These are phyloP conservation scores for Volvox carteri DNA, from an alignment of 163 green algal genomes.

Conservation along the genomic window DNA sequence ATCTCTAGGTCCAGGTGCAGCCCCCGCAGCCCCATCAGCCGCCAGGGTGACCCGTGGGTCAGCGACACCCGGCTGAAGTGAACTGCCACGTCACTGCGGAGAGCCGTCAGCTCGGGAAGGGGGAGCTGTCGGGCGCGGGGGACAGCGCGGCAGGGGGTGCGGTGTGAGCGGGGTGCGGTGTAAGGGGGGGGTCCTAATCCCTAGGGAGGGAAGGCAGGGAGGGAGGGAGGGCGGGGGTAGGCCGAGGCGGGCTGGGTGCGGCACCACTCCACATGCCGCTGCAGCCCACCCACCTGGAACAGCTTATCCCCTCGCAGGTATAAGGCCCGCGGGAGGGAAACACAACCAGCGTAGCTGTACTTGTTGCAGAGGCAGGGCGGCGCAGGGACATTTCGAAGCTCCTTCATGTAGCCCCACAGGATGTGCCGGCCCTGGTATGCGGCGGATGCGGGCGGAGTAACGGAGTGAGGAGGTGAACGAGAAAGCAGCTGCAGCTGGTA, in stretches of 20 bases:
- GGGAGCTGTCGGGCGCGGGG: constrained; percentile 35
- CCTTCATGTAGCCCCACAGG: constrained; percentile 62
- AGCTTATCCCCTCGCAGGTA: constrained; percentile 57
- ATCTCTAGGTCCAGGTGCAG: constrained; percentile 63
- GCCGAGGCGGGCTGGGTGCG: too few species aligned
- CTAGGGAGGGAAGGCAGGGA: neutral
- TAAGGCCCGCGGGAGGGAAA: constrained; percentile 53
- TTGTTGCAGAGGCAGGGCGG: constrained; percentile 66
- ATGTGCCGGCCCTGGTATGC: constrained; percentile 49
- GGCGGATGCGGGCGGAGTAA: too few species aligned
- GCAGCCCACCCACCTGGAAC: constrained; percentile 43
- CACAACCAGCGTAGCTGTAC: constrained; percentile 52
- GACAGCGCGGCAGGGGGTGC: neutral
- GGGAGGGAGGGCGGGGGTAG: neutral
- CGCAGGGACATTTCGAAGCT: constrained; percentile 53
- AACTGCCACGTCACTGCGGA: constrained; percentile 37
- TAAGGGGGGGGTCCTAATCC: too few species aligned
- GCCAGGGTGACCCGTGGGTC: constrained; percentile 30
- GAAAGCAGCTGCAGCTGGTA: too few species aligned
- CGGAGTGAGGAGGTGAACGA: too few species aligned
- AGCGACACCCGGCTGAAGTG: constrained; percentile 14
- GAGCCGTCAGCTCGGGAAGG: constrained; percentile 49
- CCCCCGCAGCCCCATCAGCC: constrained; percentile 21
- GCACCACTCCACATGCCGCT: neutral
- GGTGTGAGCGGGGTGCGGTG: too few species aligned